phyloP scores from a whole-genome alignment of 192 early-diverging fungal genomes.

The Phlyctochytrium bullatum region DNA sequence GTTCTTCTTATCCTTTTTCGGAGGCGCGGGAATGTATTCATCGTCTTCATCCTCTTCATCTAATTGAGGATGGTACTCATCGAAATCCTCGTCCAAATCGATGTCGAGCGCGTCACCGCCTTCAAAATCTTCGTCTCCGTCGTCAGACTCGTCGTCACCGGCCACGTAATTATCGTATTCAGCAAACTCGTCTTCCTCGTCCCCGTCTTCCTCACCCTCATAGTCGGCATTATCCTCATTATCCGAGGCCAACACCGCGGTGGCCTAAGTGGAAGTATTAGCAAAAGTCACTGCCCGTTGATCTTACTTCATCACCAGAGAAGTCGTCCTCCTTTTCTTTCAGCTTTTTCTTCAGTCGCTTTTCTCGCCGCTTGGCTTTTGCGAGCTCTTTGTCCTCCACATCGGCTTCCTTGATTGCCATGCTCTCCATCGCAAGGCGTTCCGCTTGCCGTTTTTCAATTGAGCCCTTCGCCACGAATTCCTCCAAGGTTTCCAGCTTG shows the following conservation, averaged over 20 bases:
- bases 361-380: conserved; percentile 47
- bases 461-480: conserved; percentile 75
- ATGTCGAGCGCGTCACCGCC: neutral
- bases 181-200: conserved; percentile 15
- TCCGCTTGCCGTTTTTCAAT: conserved; percentile 61
- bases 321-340: conserved; percentile 55
- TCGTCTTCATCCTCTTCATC: neutral
- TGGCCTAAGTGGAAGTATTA: neutral
- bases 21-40: neutral
- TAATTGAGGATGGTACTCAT: neutral
- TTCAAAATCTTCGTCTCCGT: conserved; percentile 12
- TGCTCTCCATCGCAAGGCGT: conserved; percentile 68
- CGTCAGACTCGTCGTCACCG: conserved; percentile 9
- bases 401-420: conserved; percentile 75
- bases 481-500: conserved; percentile 75
- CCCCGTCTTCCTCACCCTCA: conserved; percentile 16
- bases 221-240: conserved; percentile 22
- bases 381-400: conserved; percentile 69
- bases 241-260: conserved; percentile 7
- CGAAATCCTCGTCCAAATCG: neutral
- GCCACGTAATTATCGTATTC: neutral
- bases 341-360: conserved; percentile 58
- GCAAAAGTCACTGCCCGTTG: conserved; percentile 6
- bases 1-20: neutral
- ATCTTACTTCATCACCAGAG: neutral